phyloP scores from a whole-genome alignment of 495 filamentous ascomycete species.

The Bathelium albidoporum region DNA sequence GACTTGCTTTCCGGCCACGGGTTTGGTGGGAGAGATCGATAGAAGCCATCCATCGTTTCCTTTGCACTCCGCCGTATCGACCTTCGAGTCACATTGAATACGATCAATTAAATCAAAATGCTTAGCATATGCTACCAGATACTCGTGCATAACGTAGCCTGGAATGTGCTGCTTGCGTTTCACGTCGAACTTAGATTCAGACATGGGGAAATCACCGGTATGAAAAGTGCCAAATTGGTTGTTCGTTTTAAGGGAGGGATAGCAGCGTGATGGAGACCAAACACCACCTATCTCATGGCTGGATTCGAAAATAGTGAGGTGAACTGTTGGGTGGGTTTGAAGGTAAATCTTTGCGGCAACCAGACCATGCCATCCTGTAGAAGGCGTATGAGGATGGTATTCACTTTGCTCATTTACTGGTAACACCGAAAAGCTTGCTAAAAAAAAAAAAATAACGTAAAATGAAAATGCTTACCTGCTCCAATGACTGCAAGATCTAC shows the following conservation, averaged over 20 bases:
- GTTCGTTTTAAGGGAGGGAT: slow-evolving; percentile 19
- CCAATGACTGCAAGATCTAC: slow-evolving; percentile 21
- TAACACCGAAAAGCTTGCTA: too few species aligned
- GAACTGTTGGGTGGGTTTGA: slow-evolving; percentile 41
- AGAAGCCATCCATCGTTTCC: slow-evolving; percentile 36
- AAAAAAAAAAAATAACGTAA: too few species aligned
- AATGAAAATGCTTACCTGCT: slow-evolving; percentile 16
- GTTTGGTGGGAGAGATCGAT: slow-evolving; percentile 16
- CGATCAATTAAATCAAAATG: slow-evolving; percentile 46
- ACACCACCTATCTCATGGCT: slow-evolving; percentile 54
- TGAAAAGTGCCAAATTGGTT: slow-evolving; percentile 24
- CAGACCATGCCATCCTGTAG: slow-evolving; percentile 50
- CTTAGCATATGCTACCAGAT: slow-evolving; percentile 53
- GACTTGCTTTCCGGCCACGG: slow-evolving; percentile 23
- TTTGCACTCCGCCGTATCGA: slow-evolving; percentile 43
- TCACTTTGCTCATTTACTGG: too few species aligned
- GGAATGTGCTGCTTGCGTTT: slow-evolving; percentile 57
- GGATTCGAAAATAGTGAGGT: slow-evolving; percentile 44
- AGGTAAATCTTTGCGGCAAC: slow-evolving; percentile 48
- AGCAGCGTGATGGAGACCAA: slow-evolving; percentile 35
- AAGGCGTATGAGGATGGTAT: too few species aligned
- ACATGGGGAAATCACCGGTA: slow-evolving; percentile 22
- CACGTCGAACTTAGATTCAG: slow-evolving; percentile 48
- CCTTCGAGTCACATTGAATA: slow-evolving; percentile 44
- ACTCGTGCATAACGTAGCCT: slow-evolving; percentile 53